These are phyloP conservation scores for Phytopythium aichiense DNA, from an alignment of 352 stramenopile genomes.

Conservation along the genomic window DNA sequence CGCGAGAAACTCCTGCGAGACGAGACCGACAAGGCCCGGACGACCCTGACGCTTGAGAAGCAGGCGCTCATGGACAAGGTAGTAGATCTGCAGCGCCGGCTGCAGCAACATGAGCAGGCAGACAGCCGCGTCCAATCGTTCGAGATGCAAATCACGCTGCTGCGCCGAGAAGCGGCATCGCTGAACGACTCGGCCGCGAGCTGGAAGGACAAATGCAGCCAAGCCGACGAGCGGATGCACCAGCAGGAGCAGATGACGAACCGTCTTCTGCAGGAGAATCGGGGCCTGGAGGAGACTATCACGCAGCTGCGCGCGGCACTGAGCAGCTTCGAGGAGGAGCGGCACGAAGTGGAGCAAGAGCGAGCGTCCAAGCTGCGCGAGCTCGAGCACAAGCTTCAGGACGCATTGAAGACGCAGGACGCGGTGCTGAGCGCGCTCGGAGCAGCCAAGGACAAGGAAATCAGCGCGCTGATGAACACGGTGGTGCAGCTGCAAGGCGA, in stretches of 20 bases:
- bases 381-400: slow-evolving; percentile 13
- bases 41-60: slow-evolving; percentile 40
- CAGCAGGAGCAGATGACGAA: slow-evolving; percentile 45
- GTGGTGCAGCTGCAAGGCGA: slow-evolving; percentile 32
- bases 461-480: slow-evolving; percentile 42
- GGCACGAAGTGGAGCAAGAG: not conserved
- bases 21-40: slow-evolving; percentile 40
- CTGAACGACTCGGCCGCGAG: slow-evolving; percentile 11
- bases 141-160: slow-evolving; percentile 21
- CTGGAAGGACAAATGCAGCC: slow-evolving; percentile 8
- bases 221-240: slow-evolving; percentile 23
- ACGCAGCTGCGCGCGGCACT: slow-evolving; percentile 12
- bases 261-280: slow-evolving; percentile 28
- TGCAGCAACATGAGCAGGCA: slow-evolving; percentile 30
- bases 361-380: not conserved
- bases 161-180: slow-evolving; percentile 28
- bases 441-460: slow-evolving; percentile 36
- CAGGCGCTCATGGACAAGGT: slow-evolving; percentile 55
- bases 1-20: slow-evolving; percentile 51
- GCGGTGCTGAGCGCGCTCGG: slow-evolving; percentile 13
- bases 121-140: slow-evolving; percentile 27
- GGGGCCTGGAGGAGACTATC: slow-evolving; percentile 15
- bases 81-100: slow-evolving; percentile 42
- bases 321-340: not conserved
- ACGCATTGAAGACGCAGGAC: not conserved